Evolutionary conservation across 75 land plant species (phyloP).

Genomic region (Pinus albicaulis): DNA sequence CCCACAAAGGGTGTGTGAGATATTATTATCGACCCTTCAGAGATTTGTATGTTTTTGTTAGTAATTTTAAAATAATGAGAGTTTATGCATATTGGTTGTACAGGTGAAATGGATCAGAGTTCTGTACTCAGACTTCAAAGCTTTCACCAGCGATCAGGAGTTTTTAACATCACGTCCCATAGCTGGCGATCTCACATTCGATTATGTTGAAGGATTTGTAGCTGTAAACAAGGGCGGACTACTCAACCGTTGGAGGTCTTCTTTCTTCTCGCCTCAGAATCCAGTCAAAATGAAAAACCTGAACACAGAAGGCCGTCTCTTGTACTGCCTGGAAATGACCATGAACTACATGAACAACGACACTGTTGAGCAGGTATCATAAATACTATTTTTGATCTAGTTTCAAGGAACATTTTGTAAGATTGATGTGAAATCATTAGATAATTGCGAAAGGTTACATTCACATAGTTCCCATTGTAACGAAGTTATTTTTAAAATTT

Average conservation of each 20-base stretch:
- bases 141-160: conserved; percentile 55
- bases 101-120: conserved; percentile 55
- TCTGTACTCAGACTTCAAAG: conserved; percentile 32
- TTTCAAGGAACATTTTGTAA: no score
- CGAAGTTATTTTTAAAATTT: no score
- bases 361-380: conserved; percentile 40
- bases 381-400: no score
- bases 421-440: no score
- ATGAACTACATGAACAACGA: conserved; percentile 42
- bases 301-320: conserved; percentile 34
- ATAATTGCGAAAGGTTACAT: no score
- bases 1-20: conserved; percentile 26
- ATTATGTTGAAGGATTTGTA: conserved; percentile 71
- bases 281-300: conserved; percentile 39
- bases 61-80: no score
- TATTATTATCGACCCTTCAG: no score
- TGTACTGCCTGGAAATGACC: conserved; percentile 69
- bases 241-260: conserved; percentile 63
- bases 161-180: conserved; percentile 23
- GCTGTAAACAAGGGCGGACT: conserved; percentile 55
- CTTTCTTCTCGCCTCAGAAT: conserved; percentile 49
- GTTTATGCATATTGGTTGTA: no score
- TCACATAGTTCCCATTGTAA: no score
- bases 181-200: conserved; percentile 10
- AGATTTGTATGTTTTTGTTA: no score